Percentiles rank a stretch among this genome's conserved stretches.
Conservation (phyloP, 2,329 filamentous ascomycete species). For the Stagonosporopsis rhizophila region DNA sequence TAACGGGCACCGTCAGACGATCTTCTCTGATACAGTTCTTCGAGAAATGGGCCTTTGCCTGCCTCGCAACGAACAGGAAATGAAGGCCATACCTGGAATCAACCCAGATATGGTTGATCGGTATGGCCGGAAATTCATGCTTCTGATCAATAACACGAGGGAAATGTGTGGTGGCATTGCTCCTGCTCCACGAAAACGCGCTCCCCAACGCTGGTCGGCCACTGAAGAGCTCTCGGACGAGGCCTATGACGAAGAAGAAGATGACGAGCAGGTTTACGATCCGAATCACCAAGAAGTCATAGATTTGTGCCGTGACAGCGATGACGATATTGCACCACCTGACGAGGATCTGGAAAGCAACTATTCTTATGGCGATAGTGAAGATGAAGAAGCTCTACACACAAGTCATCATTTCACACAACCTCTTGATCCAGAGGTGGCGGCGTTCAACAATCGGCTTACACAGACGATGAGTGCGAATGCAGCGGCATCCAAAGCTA, state of each 20-base stretch:
- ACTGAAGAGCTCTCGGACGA: constrained; percentile 44
- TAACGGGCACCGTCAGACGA: constrained; percentile 62
- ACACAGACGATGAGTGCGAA: constrained; percentile 31
- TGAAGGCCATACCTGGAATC: constrained; percentile 70
- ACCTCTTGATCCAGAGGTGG: constrained; percentile 35
- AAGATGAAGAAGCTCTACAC: constrained; percentile 28
- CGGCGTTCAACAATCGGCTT: constrained; percentile 38
- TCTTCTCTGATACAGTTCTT: constrained; percentile 73
- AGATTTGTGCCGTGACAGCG: constrained; percentile 53
- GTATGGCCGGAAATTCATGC: constrained; percentile 68
- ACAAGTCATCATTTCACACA: constrained; percentile 43
- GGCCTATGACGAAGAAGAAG: constrained; percentile 48
- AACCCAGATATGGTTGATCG: constrained; percentile 66
- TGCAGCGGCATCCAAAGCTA: constrained; percentile 17
- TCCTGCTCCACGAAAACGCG: constrained; percentile 25
- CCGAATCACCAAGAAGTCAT: constrained; percentile 60
- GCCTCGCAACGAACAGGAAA: constrained; percentile 66
- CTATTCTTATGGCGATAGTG: constrained; percentile 32
- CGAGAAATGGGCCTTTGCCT: constrained; percentile 76
- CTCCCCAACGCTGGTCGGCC: constrained; percentile 24
- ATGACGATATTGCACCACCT: constrained; percentile 22
- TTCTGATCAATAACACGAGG: constrained; percentile 57
- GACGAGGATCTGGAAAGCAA: constrained; percentile 27
- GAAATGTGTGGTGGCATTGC: constrained; percentile 29
- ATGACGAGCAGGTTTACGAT: constrained; percentile 51